A percentile compares a stretch with the other conserved stretches of the same genome.
Evolutionary conservation across 2,329 filamentous ascomycete genomes (phyloP).

Genomic region (Graphilbum fragrans): DNA sequence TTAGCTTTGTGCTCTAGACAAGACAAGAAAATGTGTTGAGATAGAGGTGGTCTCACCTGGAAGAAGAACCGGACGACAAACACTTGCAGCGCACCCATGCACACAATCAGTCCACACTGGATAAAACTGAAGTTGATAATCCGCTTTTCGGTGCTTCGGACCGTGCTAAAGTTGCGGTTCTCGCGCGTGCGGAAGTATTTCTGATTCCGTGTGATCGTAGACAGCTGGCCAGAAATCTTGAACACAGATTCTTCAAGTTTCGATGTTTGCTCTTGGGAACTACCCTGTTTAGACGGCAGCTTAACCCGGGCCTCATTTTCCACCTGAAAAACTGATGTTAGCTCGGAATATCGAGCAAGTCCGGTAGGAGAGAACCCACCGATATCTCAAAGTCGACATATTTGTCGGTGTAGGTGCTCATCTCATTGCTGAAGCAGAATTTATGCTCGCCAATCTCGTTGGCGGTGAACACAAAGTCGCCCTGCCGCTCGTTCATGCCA

Average conservation of each 20-base stretch:
- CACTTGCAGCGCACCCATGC: constrained; percentile 92
- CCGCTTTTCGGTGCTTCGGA: constrained; percentile 84
- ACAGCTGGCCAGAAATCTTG: constrained; percentile 86
- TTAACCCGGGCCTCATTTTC: constrained; percentile 78
- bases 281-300: constrained; percentile 80
- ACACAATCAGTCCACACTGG: constrained; percentile 81
- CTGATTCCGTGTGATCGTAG: constrained; percentile 90
- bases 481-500: constrained; percentile 84
- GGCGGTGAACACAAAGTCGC: constrained; percentile 95
- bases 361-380: constrained; percentile 43
- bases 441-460: constrained; percentile 79
- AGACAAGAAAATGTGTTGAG: background rate
- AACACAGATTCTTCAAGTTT: constrained; percentile 87
- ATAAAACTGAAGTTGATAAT: constrained; percentile 98
- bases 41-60: constrained; percentile 44
- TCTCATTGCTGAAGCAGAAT: constrained; percentile 98
- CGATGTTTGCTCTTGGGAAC: constrained; percentile 77
- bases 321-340: constrained; percentile 46
- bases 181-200: constrained; percentile 99
- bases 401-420: constrained; percentile 97
- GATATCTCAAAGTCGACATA: constrained; percentile 96
- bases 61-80: constrained; percentile 99
- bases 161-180: constrained; percentile 97
- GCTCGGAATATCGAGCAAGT: too few relatives aligned
- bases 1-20: background rate